Percentiles rank a stretch among this genome's conserved stretches.
Conservation (phyloP, 495 filamentous ascomycete species). For the Penicillium cosmopolitanum region DNA sequence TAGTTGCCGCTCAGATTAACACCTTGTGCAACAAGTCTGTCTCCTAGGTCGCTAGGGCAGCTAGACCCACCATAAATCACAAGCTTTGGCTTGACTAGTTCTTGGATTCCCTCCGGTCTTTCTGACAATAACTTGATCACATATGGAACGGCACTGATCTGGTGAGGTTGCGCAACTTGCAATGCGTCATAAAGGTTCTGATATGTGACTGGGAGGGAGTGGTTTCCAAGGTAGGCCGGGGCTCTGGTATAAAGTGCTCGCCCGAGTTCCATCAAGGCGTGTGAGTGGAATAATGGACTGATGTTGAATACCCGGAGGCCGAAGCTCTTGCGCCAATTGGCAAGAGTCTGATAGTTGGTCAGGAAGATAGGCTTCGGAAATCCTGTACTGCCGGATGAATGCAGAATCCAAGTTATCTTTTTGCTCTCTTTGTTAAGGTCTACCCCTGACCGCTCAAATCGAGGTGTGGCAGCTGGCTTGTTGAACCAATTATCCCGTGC, state of each 20-base stretch:
- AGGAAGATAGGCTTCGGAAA: conserved; percentile 59
- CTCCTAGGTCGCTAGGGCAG: conserved; percentile 60
- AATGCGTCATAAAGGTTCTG: conserved; percentile 53
- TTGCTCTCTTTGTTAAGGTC: conserved; percentile 32
- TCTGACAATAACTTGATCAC: conserved; percentile 57
- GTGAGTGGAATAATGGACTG: conserved; percentile 58
- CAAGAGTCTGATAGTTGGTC: conserved; percentile 41
- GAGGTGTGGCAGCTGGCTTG: conserved; percentile 11
- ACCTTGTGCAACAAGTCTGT: conserved; percentile 55
- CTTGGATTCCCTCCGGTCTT: conserved; percentile 48
- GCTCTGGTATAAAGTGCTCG: conserved; percentile 53
- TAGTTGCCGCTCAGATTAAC: conserved; percentile 59
- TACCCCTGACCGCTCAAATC: conserved; percentile 18
- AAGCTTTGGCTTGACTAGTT: conserved; percentile 44
- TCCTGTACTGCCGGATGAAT: conserved; percentile 62
- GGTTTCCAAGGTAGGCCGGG: conserved; percentile 50
- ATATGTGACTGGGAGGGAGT: conserved; percentile 56
- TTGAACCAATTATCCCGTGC: conserved; percentile 28
- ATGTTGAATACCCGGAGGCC: conserved; percentile 48
- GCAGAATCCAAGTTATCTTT: conserved; percentile 53
- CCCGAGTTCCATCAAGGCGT: conserved; percentile 47
- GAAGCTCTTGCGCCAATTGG: conserved; percentile 39
- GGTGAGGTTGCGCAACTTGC: conserved; percentile 46
- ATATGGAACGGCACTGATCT: conserved; percentile 61
- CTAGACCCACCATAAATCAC: conserved; percentile 57